These are phyloP conservation scores for Vachellia collinsii DNA, from an alignment of 306 rosid species.

Conservation along the genomic window DNA sequence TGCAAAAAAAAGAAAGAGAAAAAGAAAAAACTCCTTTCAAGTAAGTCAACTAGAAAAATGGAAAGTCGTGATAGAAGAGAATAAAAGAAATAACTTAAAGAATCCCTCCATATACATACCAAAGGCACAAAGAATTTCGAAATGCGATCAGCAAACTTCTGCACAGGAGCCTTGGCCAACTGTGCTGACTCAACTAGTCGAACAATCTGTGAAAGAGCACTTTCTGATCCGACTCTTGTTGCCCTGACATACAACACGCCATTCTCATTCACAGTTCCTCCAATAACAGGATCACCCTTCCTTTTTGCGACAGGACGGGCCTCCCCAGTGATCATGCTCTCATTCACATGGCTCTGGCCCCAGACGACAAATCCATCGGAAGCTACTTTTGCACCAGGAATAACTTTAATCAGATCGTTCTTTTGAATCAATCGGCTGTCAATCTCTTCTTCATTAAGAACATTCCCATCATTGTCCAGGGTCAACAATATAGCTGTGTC, in stretches of 20 bases:
- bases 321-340: conserved; percentile 97
- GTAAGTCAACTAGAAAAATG: not conserved
- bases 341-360: conserved; percentile 93
- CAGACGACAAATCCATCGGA: conserved; percentile 74
- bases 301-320: conserved; percentile 68
- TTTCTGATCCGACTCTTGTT: conserved; percentile 83
- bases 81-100: not conserved
- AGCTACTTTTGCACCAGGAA: conserved; percentile 80
- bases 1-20: conserved; percentile 50
- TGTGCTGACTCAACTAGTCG: conserved; percentile 90
- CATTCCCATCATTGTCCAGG: conserved; percentile 60
- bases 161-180: conserved; percentile 93
- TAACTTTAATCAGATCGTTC: conserved; percentile 69
- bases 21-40: conserved; percentile 19
- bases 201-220: conserved; percentile 88
- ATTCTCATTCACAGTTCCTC: conserved; percentile 86
- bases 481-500: conserved; percentile 65
- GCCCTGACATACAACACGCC: conserved; percentile 82
- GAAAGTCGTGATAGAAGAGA: not conserved
- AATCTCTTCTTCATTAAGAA: conserved; percentile 61
- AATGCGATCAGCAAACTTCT: conserved; percentile 86
- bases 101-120: conserved; percentile 45
- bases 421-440: conserved; percentile 78
- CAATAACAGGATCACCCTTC: conserved; percentile 73
- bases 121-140: conserved; percentile 86